A percentile compares a stretch with the other conserved stretches of the same genome.
Conservation (phyloP, 176 grass and related monocot species). For the Stipa capillata region DNA sequence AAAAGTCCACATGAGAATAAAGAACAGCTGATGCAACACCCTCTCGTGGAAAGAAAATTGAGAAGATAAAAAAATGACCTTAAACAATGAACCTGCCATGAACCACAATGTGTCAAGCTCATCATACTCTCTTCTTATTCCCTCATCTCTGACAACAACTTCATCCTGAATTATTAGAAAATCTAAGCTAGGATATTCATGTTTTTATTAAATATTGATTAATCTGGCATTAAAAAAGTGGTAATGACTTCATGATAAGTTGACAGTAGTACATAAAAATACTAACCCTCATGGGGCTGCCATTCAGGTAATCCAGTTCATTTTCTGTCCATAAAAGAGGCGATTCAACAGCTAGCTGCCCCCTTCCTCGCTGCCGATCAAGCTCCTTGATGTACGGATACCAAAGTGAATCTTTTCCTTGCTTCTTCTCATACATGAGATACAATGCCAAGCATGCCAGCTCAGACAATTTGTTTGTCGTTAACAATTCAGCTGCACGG, state of each 20-base stretch:
- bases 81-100: slow-evolving; percentile 98
- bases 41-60: background rate
- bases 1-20: slow-evolving; percentile 21
- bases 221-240: background rate
- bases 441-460: slow-evolving; percentile 95
- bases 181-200: background rate
- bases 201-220: background rate
- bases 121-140: slow-evolving; percentile 88
- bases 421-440: slow-evolving; percentile 99
- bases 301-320: slow-evolving; percentile 79
- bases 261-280: slow-evolving; percentile 9
- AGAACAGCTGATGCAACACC: slow-evolving; percentile 1
- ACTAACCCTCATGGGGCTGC: slow-evolving; percentile 77
- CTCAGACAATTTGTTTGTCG: slow-evolving; percentile 97
- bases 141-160: slow-evolving; percentile 86
- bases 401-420: slow-evolving; percentile 89
- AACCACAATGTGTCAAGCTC: slow-evolving; percentile 99
- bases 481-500: slow-evolving; percentile 83
- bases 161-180: slow-evolving; percentile 46
- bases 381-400: slow-evolving; percentile 93
- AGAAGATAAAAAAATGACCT: slow-evolving; percentile 50
- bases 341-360: slow-evolving; percentile 92
- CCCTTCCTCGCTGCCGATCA: slow-evolving; percentile 88
- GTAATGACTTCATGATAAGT: background rate
- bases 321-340: slow-evolving; percentile 85